These are phyloP conservation scores for Streptanthus diversifolius DNA, from an alignment of 345 rosid species.

Conservation along the genomic window DNA sequence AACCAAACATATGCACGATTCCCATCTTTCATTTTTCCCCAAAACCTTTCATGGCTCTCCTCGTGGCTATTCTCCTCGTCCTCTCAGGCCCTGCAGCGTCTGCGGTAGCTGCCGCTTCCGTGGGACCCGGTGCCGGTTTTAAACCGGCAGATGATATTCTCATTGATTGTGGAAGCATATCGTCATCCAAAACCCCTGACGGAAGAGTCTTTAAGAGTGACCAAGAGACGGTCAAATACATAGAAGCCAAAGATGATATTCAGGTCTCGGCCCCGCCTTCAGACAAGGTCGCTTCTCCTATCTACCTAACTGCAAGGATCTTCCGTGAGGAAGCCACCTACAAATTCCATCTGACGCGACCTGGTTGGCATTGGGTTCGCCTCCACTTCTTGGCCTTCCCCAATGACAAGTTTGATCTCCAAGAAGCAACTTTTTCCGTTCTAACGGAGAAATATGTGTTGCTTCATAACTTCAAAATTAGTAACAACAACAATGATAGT, in stretches of 20 bases:
- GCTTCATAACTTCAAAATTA: slow-evolving; percentile 52
- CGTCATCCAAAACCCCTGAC: slow-evolving; percentile 45
- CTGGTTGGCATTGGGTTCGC: slow-evolving; percentile 80
- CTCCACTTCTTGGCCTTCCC: slow-evolving; percentile 56
- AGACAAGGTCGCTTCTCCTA: slow-evolving; percentile 52
- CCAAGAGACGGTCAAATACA: slow-evolving; percentile 40
- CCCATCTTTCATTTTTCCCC: slow-evolving; percentile 35
- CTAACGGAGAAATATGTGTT: slow-evolving; percentile 53
- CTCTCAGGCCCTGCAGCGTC: slow-evolving; percentile 20
- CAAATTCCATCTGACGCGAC: slow-evolving; percentile 41
- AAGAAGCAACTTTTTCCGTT: slow-evolving; percentile 52
- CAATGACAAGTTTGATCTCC: slow-evolving; percentile 45
- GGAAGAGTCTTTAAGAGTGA: slow-evolving; percentile 66
- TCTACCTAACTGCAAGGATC: slow-evolving; percentile 56
- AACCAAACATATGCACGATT: slow-evolving; percentile 15
- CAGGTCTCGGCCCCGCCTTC: slow-evolving; percentile 46
- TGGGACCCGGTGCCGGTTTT: slow-evolving; percentile 28
- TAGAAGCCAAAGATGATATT: slow-evolving; percentile 47
- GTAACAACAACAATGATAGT: slow-evolving; percentile 34
- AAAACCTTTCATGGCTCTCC: slow-evolving; percentile 37
- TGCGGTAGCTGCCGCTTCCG: slow-evolving; percentile 13
- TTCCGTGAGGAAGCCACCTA: slow-evolving; percentile 55
- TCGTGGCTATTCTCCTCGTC: slow-evolving; percentile 44
- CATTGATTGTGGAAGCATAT: slow-evolving; percentile 55
- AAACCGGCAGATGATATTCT: slow-evolving; percentile 55